A percentile compares a stretch with the other conserved stretches of the same genome.
Conservation (phyloP, 164 flowering plant genomes). For the Magnolia kwangsiensis region DNA sequence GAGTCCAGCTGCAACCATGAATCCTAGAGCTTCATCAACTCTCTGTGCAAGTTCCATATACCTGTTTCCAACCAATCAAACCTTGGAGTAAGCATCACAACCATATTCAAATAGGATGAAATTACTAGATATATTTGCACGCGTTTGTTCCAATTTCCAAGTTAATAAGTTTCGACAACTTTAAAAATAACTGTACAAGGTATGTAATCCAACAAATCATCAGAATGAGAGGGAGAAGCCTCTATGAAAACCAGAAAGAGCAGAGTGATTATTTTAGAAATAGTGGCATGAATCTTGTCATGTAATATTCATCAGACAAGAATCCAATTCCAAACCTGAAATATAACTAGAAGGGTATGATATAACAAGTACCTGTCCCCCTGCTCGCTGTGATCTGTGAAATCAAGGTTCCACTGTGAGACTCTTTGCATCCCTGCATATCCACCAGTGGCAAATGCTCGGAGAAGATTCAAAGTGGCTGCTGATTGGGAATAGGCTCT, state of each 20-base stretch:
- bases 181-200: too few relatives aligned
- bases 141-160: background rate
- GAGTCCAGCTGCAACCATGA: conserved; percentile 50
- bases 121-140: background rate
- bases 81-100: background rate
- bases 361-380: conserved; percentile 36
- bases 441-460: conserved; percentile 55
- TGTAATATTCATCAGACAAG: too few relatives aligned
- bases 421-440: conserved; percentile 56
- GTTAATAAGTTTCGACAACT: background rate
- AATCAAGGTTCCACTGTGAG: conserved; percentile 48
- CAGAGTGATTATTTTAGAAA: background rate
- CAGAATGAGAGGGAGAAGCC: background rate
- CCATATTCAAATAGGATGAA: background rate
- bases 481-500: conserved; percentile 51
- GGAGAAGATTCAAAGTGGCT: conserved; percentile 48
- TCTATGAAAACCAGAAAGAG: background rate
- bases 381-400: conserved; percentile 39
- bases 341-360: background rate
- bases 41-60: conserved; percentile 51
- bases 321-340: background rate
- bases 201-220: background rate
- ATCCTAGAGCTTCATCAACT: conserved; percentile 57
- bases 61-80: conserved; percentile 14
- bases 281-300: background rate